Evolutionary conservation across 2,329 filamentous ascomycete genomes (phyloP).

Genomic region (Phyllosticta citribraziliensis): DNA sequence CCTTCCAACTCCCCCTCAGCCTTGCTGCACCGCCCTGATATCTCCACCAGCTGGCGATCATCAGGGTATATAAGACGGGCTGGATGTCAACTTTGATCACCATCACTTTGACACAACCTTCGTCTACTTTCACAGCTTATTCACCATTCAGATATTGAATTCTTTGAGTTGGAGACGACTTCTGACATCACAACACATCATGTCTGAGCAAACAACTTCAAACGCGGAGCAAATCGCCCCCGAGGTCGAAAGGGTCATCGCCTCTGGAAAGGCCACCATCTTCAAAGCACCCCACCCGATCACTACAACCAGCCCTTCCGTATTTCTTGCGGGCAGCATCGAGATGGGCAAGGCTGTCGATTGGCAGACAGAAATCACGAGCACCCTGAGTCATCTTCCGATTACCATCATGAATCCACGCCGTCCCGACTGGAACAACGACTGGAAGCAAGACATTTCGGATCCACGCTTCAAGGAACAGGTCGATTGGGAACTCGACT

Average conservation of each 20-base stretch:
- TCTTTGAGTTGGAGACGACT: not conserved
- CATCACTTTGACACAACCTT: not conserved
- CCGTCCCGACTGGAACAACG: constrained; percentile 46
- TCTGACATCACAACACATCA: not conserved
- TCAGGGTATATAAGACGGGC: not conserved
- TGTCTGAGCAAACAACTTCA: not conserved
- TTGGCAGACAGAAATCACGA: constrained; percentile 43
- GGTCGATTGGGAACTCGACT: constrained; percentile 52
- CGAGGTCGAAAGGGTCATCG: constrained; percentile 4
- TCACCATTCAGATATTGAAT: not conserved
- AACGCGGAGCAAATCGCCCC: constrained; percentile 16
- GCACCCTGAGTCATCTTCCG: constrained; percentile 29
- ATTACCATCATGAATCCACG: constrained; percentile 51
- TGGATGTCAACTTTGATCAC: not conserved
- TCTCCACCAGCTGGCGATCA: not conserved
- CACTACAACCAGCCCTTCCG: constrained; percentile 17
- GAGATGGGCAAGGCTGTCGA: constrained; percentile 34
- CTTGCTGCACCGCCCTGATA: not conserved
- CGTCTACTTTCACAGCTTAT: not conserved
- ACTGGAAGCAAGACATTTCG: constrained; percentile 38
- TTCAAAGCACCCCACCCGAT: constrained; percentile 17
- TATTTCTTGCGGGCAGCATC: constrained; percentile 54
- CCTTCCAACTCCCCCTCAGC: not conserved
- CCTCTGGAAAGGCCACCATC: constrained; percentile 11
- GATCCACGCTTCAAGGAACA: constrained; percentile 43